Evolutionary conservation across 129 eudicot genomes (phyloP).

Genomic region (Kitagawia praeruptora): DNA sequence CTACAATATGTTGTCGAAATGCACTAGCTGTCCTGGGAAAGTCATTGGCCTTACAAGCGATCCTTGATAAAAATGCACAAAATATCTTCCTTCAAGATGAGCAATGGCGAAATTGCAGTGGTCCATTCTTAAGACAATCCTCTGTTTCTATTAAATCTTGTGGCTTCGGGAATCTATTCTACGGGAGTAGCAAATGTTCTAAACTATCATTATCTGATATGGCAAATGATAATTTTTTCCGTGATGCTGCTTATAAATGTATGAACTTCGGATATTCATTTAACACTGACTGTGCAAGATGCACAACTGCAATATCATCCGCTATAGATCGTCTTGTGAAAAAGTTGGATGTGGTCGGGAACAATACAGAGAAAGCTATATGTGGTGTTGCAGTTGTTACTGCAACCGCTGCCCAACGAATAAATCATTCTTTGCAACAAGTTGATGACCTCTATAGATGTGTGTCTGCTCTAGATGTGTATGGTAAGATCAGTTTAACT

Average conservation of each 20-base stretch:
- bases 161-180: conserved; percentile 27
- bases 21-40: conserved; percentile 34
- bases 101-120: conserved; percentile 35
- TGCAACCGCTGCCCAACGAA: conserved; percentile 26
- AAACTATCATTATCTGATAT: conserved; percentile 5
- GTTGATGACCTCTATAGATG: conserved; percentile 37
- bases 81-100: conserved; percentile 29
- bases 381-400: conserved; percentile 52
- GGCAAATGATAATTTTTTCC: background rate
- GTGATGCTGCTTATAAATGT: conserved; percentile 3
- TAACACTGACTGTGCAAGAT: conserved; percentile 27
- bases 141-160: conserved; percentile 27
- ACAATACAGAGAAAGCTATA: conserved; percentile 25
- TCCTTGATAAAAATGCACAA: conserved; percentile 4
- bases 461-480: conserved; percentile 23
- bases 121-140: conserved; percentile 13
- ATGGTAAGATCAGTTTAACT: conserved; percentile 20
- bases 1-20: conserved; percentile 49
- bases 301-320: conserved; percentile 28
- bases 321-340: conserved; percentile 13
- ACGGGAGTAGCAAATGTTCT: conserved; percentile 26
- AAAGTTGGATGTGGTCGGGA: background rate
- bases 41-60: conserved; percentile 28
- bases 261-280: conserved; percentile 17
- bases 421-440: conserved; percentile 16